Conservation (phyloP, 2,329 filamentous ascomycete species). For the Mollisia scopiformis region DNA sequence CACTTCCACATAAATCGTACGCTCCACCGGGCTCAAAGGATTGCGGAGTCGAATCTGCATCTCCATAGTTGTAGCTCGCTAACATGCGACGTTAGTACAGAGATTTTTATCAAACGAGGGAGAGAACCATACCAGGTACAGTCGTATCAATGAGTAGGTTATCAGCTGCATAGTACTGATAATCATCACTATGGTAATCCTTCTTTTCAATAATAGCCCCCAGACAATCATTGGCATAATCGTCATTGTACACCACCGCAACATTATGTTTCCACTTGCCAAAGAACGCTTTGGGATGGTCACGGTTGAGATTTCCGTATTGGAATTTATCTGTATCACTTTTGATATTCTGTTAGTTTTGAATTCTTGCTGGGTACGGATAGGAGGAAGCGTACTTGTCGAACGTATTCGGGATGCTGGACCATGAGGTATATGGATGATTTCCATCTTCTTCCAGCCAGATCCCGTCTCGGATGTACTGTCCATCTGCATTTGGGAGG, state of each 20-base stretch:
- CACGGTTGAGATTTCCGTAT: conserved; percentile 18
- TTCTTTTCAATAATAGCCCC: conserved; percentile 18
- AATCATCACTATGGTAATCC: conserved; percentile 26
- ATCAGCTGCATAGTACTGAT: conserved; percentile 21
- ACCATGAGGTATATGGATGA: conserved; percentile 19
- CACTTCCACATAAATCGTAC: conserved; percentile 22
- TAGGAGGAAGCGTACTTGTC: conserved; percentile 8
- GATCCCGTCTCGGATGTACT: conserved; percentile 23
- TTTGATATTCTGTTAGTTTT: conserved; percentile 1
- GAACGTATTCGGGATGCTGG: conserved; percentile 16
- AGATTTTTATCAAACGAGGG: neutral
- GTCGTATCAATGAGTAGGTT: conserved; percentile 14
- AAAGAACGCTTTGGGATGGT: conserved; percentile 23
- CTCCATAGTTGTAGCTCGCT: conserved; percentile 21
- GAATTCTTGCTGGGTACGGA: neutral
- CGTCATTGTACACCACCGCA: conserved; percentile 17
- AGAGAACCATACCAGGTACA: conserved; percentile 21
- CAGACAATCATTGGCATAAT: conserved; percentile 21
- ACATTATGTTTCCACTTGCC: conserved; percentile 27
- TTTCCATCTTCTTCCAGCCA: conserved; percentile 26
- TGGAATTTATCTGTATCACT: conserved; percentile 17
- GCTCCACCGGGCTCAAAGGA: conserved; percentile 20
- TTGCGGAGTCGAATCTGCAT: conserved; percentile 21
- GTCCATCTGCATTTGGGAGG: conserved; percentile 14
- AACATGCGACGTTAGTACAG: neutral